Base-by-base conservation (phyloP, 2,329 filamentous ascomycete species). In the Stachybotrys echinatus region DNA sequence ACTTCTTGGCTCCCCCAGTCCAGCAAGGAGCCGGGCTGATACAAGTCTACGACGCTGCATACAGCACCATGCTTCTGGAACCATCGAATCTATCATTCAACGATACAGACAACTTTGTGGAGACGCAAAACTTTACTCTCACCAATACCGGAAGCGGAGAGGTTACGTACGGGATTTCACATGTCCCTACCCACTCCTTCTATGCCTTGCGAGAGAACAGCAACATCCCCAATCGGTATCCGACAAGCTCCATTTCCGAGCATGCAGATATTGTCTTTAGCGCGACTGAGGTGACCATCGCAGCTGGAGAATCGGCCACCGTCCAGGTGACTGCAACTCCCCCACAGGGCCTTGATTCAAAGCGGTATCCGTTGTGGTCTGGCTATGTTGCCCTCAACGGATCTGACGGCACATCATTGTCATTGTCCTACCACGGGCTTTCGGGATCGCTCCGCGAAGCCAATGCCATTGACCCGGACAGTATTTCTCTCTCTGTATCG, bases 11-110 rank as follows among this genome's bases (percentile, higher is more conserved):
- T 0, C 80, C 83, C 0, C 76, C 83, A 12, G 65, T 76, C 3
- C 83, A 87, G 59, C 80, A 84, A 57, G 83, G 83, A 12, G 76
- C 66, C 23, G 83, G 83, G 37, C 67, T 85, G 12, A 67, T 86
- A 45, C 79, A 83, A 55, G 82, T 80, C 4, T 77, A 77, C 53
- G 77, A 83, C 50, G 79, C 81, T 4, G 78, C 81, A 6, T 74
- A 77, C 55, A 69, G 76, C 17, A 75, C 76, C 2, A 58, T 79
- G 12, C 17, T 17, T 8, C 66, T 85, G 19, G 76, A 74, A 56
- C 74, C 72, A 10, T 77, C 77, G n/a, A 79, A 75, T 61, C 65
- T 87, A 14, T 74, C 79, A 4, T 84, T 85, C 66, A 85, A 86
- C 60, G 83, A 87, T 61, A 83, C 81, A 0, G 77, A 80, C 54